Conservation (phyloP, 192 early-diverging fungal genomes). For the Coemansia sp. region DNA sequence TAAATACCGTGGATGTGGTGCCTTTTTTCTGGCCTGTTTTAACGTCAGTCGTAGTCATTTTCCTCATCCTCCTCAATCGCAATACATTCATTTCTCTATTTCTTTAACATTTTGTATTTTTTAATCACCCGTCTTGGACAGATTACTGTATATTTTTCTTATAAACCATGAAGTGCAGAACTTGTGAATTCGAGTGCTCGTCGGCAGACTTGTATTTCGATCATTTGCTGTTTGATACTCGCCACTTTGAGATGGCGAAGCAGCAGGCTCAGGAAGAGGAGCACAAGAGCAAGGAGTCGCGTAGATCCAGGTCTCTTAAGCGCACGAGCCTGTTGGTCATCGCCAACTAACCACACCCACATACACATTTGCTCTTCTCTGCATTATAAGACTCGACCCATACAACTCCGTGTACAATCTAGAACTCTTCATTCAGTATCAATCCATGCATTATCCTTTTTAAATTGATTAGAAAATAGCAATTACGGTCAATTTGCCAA, state of each 20-base stretch:
- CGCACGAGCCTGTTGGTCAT: constrained; percentile 25
- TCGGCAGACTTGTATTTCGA: constrained; percentile 55
- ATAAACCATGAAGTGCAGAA: constrained; percentile 48
- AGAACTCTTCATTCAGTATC: not conserved
- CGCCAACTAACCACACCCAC: constrained; percentile 3
- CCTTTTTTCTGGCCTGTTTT: not conserved
- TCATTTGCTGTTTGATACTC: constrained; percentile 44
- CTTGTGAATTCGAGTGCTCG: constrained; percentile 51
- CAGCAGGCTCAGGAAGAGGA: constrained; percentile 31
- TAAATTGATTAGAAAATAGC: too few species aligned
- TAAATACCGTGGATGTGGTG: not conserved
- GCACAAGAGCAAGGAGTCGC: constrained; percentile 26
- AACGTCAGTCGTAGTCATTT: not conserved
- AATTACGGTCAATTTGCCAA: not conserved
- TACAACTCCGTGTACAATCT: constrained; percentile 3
- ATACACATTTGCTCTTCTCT: not conserved
- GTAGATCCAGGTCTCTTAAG: constrained; percentile 37
- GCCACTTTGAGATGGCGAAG: constrained; percentile 43
- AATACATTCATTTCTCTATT: not conserved
- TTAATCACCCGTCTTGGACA: not conserved
- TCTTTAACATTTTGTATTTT: constrained; percentile 2
- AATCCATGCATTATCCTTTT: too few species aligned
- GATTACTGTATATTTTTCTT: not conserved
- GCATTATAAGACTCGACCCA: not conserved
- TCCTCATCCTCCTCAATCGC: not conserved